A percentile compares a stretch with the other conserved stretches of the same genome.
These are phyloP conservation scores for Malassezia caprae DNA, from an alignment of 1,284 basidiomycete genomes.

Conservation along the genomic window DNA sequence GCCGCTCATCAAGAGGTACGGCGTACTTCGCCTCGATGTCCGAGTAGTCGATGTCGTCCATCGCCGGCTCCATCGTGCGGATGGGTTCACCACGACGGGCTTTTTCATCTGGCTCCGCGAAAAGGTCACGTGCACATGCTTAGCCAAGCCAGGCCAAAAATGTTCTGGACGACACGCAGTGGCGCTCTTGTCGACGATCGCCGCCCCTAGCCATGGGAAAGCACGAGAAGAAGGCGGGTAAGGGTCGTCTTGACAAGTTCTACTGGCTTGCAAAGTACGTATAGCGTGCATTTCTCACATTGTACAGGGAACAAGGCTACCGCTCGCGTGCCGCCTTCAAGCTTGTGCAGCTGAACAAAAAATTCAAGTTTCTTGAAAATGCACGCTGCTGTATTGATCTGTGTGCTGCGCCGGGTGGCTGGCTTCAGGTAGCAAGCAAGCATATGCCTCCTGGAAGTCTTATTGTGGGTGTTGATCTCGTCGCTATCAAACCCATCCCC, in stretches of 20 bases:
- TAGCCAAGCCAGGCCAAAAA: conserved; percentile 6
- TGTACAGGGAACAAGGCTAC: conserved; percentile 73
- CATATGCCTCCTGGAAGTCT: conserved; percentile 92
- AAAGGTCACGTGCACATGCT: conserved; percentile 14
- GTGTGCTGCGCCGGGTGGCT: conserved; percentile 96
- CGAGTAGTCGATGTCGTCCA: conserved; percentile 73
- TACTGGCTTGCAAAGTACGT: conserved; percentile 52
- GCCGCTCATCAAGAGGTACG: conserved; percentile 46
- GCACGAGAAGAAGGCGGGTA: conserved; percentile 47
- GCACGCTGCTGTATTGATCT: conserved; percentile 94
- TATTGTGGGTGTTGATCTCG: conserved; percentile 93
- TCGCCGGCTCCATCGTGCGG: conserved; percentile 48
- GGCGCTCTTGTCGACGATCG: background rate
- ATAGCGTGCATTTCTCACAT: background rate
- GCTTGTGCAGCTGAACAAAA: conserved; percentile 96
- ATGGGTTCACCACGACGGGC: background rate
- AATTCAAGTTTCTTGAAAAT: conserved; percentile 81
- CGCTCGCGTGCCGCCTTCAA: conserved; percentile 99
- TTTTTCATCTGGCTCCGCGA: conserved; percentile 10
- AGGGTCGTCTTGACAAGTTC: conserved; percentile 48
- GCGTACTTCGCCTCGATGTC: conserved; percentile 78
- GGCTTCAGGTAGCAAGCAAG: conserved; percentile 97
- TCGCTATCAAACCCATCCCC: conserved; percentile 90
- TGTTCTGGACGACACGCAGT: background rate
- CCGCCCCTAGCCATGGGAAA: conserved; percentile 29